Conservation (phyloP, 2,329 filamentous ascomycete genomes). For the Penicillium polonicum region DNA sequence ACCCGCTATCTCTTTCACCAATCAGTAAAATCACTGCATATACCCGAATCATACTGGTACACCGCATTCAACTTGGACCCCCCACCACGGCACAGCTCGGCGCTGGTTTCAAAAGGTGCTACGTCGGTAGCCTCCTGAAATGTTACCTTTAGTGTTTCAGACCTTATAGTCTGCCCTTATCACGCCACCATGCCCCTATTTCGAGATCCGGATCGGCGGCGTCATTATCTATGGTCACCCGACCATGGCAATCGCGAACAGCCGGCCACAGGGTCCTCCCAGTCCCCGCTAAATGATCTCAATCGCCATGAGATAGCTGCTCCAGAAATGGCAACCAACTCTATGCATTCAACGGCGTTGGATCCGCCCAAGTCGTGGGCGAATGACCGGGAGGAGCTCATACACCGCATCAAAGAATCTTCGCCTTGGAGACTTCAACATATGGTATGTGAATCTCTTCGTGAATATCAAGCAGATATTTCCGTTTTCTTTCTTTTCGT, state of each 20-base stretch:
- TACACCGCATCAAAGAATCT: slow-evolving; percentile 79
- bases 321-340: slow-evolving; percentile 12
- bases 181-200: slow-evolving; percentile 38
- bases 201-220: slow-evolving; percentile 35
- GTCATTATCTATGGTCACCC: slow-evolving; percentile 29
- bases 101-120: slow-evolving; percentile 11
- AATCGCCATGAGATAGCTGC: slow-evolving; percentile 8
- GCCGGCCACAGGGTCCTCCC: slow-evolving; percentile 16
- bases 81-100: slow-evolving; percentile 19
- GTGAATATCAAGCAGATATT: background rate
- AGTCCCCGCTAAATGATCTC: slow-evolving; percentile 14
- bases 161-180: slow-evolving; percentile 15
- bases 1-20: slow-evolving; percentile 12
- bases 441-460: slow-evolving; percentile 48
- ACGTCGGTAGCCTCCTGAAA: slow-evolving; percentile 25
- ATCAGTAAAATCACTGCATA: slow-evolving; percentile 17
- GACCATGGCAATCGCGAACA: slow-evolving; percentile 16
- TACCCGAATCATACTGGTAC: slow-evolving; percentile 16
- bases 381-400: slow-evolving; percentile 71
- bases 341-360: slow-evolving; percentile 17
- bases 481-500: background rate
- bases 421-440: slow-evolving; percentile 70
- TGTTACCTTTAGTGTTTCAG: slow-evolving; percentile 21
- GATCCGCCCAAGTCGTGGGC: slow-evolving; percentile 26
- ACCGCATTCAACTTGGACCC: slow-evolving; percentile 22